Conservation (phyloP, 2,329 filamentous ascomycete genomes). For the Thermothelomyces thermophilus region DNA sequence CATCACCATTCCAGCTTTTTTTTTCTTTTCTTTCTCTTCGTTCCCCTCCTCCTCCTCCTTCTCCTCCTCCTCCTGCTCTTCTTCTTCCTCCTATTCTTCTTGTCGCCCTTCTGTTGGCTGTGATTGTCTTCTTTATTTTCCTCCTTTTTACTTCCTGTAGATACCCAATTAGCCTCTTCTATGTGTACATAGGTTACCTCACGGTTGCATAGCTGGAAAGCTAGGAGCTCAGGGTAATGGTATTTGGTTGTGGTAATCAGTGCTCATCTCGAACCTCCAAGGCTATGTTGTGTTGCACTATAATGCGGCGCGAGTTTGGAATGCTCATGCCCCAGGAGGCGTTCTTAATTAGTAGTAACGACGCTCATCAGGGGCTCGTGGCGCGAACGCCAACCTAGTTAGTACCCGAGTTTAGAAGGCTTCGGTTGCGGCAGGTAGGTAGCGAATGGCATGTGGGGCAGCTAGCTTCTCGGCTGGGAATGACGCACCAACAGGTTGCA, state of each 20-base stretch:
- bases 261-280: background rate
- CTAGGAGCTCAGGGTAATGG: constrained; percentile 3
- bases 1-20: background rate
- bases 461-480: no score
- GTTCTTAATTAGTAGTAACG: no score
- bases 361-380: no score
- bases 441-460: no score
- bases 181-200: constrained; percentile 10
- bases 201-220: constrained; percentile 2
- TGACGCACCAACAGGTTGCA: no score
- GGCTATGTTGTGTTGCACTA: background rate
- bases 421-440: no score
- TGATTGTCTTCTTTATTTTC: background rate
- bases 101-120: no score
- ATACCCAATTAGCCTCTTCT: constrained; percentile 16
- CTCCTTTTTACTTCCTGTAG: constrained; percentile 10
- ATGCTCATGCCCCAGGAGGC: no score
- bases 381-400: no score
- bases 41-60: constrained; percentile 1
- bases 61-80: no score
- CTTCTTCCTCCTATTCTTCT: background rate
- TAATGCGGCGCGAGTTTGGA: no score
- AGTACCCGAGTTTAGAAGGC: no score
- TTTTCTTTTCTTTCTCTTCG: background rate
- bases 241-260: background rate